phyloP scores from a whole-genome alignment of 2,329 filamentous ascomycete species.

The Trichoderma cornu-damae region DNA sequence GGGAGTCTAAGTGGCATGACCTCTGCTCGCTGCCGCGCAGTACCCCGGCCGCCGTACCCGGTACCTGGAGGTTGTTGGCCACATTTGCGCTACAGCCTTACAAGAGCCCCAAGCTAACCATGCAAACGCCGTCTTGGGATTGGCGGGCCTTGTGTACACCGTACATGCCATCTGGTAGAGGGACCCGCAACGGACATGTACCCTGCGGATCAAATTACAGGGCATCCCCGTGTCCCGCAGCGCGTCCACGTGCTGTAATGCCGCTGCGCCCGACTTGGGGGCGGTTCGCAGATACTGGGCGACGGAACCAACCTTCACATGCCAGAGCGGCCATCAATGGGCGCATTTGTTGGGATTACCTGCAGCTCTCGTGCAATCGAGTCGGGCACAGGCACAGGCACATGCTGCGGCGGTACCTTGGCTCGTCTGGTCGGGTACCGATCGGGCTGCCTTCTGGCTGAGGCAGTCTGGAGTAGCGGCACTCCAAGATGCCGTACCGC shows the following conservation, averaged over 20 bases:
- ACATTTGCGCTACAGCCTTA: background rate
- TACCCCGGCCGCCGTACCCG: background rate
- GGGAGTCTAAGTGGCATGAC: conserved; percentile 1
- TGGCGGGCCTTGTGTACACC: background rate
- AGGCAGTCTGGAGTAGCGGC: background rate
- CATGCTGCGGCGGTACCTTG: background rate
- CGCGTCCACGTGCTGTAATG: conserved; percentile 8
- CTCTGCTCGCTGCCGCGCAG: background rate
- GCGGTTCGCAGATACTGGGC: conserved; percentile 11
- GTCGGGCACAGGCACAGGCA: conserved; percentile 3
- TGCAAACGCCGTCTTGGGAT: too few relatives aligned
- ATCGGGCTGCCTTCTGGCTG: background rate
- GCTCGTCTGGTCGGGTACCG: background rate
- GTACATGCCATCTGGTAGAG: background rate
- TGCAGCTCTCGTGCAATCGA: background rate
- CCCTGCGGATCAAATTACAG: background rate
- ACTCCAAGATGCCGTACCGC: conserved; percentile 1
- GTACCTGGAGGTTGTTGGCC: background rate
- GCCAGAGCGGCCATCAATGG: background rate
- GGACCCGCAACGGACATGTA: background rate
- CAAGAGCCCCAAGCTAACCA: background rate
- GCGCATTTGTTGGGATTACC: background rate
- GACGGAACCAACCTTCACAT: conserved; percentile 14
- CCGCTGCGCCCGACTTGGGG: background rate
- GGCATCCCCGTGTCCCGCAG: conserved; percentile 4